Conservation (phyloP, 23 red algal species). For the Agarophyton chilense region DNA sequence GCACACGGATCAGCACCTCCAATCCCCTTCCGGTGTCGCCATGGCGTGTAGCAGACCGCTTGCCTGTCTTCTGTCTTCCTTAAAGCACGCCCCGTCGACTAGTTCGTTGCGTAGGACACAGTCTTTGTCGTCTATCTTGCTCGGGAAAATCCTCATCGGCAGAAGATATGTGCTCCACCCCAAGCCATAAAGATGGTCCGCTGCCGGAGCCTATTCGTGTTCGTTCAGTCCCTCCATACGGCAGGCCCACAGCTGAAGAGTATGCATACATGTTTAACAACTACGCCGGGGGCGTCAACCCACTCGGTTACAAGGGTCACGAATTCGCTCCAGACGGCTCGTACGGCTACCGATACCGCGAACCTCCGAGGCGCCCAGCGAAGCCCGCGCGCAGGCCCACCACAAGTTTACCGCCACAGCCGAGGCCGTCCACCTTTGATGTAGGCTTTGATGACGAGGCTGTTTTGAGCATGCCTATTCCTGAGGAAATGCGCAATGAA, state of each 20-base stretch:
- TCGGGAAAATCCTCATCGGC: too few relatives aligned
- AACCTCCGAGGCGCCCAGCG: neutral
- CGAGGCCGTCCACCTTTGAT: constrained; percentile 5
- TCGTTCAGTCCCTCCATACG: constrained; percentile 3
- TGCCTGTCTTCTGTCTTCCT: too few relatives aligned
- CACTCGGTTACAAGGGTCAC: constrained; percentile 39
- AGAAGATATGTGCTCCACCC: neutral
- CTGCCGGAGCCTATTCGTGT: neutral
- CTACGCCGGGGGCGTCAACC: constrained; percentile 36
- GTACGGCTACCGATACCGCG: constrained; percentile 6
- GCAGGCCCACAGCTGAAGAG: neutral
- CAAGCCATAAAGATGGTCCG: neutral
- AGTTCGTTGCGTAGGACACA: too few relatives aligned
- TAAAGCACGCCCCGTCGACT: too few relatives aligned
- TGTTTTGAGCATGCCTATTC: constrained; percentile 11
- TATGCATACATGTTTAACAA: constrained; percentile 29
- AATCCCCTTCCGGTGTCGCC: too few relatives aligned
- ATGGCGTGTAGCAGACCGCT: too few relatives aligned
- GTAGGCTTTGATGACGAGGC: constrained; percentile 20
- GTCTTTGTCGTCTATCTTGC: too few relatives aligned
- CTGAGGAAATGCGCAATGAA: neutral
- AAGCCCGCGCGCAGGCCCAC: neutral
- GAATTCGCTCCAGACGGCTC: constrained; percentile 30
- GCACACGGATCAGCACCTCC: neutral
- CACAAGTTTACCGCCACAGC: neutral